These are phyloP conservation scores for Lyophyllum semitale DNA, from an alignment of 768 basidiomycete species.

Conservation along the genomic window DNA sequence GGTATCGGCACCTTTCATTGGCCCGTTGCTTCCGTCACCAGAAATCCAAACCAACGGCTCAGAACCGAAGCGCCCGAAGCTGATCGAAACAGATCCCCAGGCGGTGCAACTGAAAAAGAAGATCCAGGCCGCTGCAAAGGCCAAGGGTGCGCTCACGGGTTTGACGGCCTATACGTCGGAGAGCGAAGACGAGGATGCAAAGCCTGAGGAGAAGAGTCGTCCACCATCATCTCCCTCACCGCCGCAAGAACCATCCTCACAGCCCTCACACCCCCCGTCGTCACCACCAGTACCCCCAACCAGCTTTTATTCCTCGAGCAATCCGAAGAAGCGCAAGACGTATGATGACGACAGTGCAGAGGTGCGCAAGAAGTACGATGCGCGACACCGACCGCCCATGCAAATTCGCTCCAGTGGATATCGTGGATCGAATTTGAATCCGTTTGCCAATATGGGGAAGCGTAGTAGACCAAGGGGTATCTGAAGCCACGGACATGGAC, in stretches of 20 bases:
- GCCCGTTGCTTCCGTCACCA: slow-evolving; percentile 62
- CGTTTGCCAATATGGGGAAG: slow-evolving; percentile 10
- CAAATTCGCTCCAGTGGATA: slow-evolving; percentile 3
- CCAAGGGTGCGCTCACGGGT: slow-evolving; percentile 22
- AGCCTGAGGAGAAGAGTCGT: slow-evolving; percentile 18
- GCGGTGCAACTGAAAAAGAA: slow-evolving; percentile 53
- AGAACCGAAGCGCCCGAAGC: slow-evolving; percentile 25
- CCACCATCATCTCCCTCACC: slow-evolving; percentile 10
- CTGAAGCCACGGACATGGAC: slow-evolving; percentile 3
- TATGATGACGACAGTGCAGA: slow-evolving; percentile 14
- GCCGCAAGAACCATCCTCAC: slow-evolving; percentile 25
- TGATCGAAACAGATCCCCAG: slow-evolving; percentile 47
- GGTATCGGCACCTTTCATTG: slow-evolving; percentile 57
- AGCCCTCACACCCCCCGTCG: slow-evolving; percentile 28
- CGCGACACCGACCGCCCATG: slow-evolving; percentile 1
- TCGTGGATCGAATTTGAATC: slow-evolving; percentile 13
- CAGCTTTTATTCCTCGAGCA: slow-evolving; percentile 34
- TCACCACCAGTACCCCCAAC: slow-evolving; percentile 34
- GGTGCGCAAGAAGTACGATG: slow-evolving; percentile 1
- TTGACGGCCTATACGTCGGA: slow-evolving; percentile 31
- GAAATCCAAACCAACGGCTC: slow-evolving; percentile 22
- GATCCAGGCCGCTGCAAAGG: slow-evolving; percentile 44
- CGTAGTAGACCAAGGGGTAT: slow-evolving; percentile 15
- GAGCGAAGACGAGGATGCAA: slow-evolving; percentile 22
- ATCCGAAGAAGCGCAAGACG: slow-evolving; percentile 32